Evolutionary conservation across 495 filamentous ascomycete species (phyloP), one percentile per base, ranked within the genome.

Genomic region (Daldinia grandis): DNA sequence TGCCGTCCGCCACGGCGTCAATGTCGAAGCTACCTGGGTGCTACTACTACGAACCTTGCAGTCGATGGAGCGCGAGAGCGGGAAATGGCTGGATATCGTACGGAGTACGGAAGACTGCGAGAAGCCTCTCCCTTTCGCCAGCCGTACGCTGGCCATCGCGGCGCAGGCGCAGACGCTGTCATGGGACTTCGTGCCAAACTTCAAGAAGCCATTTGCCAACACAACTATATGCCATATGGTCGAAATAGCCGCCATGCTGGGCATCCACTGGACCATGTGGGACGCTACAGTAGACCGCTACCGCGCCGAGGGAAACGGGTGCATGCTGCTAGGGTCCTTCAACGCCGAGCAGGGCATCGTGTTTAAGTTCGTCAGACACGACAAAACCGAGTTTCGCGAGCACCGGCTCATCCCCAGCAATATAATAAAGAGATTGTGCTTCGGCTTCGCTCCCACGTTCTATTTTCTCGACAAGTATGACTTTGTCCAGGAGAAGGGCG

Each of bases 281-380:
- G 79, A 84, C 70, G 66, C 80, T 15, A 75, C 64, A 8, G 71
- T 73, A 37, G 81, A 84, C 69, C 77, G 78, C 2, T 82, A 85
- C 47, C 78, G 84, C 31, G 84, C 78, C 40, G 84, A 85, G 69
- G 84, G 84, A 2, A 86, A 86, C 66, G 83, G 83, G 0, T 84
- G 75, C 69, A 81, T 85, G 47, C 59, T 86, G 28, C 81, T 79
- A 1, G 83, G 83, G 33, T 74, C 78, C 1, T 66, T 76, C 9
- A 75, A 81, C 5, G 65, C 78, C 35, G 83, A 85, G 6, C 75
- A 83, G 5, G 83, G 83, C 14, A 73, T 85, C 51, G 80, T 80
- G 59, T 85, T 86, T 59, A 78, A 78, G 35, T 80, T 86, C 57
- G 77, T 81, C 51, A 76, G 79, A 28, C 76, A 69, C 53, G 81